A percentile compares a stretch with the other conserved stretches of the same genome.
These are phyloP conservation scores for Rhodotorula sphaerocarpa DNA, from an alignment of 768 basidiomycete genomes.

Conservation along the genomic window DNA sequence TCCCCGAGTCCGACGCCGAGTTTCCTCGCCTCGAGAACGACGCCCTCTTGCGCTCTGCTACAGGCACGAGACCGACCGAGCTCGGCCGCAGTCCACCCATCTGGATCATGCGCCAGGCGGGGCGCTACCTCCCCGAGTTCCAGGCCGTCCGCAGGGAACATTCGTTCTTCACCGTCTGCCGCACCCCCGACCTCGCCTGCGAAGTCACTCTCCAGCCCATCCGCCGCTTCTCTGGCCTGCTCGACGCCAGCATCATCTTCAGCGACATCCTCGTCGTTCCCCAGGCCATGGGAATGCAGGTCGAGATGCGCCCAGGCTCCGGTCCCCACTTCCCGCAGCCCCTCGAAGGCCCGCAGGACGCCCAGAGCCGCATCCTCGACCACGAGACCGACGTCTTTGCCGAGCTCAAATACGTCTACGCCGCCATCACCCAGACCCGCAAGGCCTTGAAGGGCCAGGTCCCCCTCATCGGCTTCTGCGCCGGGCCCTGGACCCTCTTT, in stretches of 20 bases:
- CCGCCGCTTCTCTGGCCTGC: conserved; percentile 68
- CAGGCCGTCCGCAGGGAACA: conserved; percentile 72
- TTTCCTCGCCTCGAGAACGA: conserved; percentile 47
- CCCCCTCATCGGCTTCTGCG: conserved; percentile 92
- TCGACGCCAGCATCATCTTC: conserved; percentile 97
- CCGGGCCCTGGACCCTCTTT: conserved; percentile 97
- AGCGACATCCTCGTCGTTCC: conserved; percentile 96
- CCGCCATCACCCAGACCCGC: conserved; percentile 79
- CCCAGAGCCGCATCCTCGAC: conserved; percentile 67
- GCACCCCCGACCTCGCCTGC: conserved; percentile 77
- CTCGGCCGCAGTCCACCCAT: conserved; percentile 31
- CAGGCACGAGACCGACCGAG: conserved; percentile 1
- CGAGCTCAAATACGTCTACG: conserved; percentile 82
- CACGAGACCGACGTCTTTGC: conserved; percentile 60
- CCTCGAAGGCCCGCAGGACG: conserved; percentile 66
- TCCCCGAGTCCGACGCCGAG: conserved; percentile 12
- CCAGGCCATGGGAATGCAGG: conserved; percentile 91
- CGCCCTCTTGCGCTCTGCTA: conserved; percentile 9
- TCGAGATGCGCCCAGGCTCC: conserved; percentile 74
- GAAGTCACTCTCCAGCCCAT: conserved; percentile 92
- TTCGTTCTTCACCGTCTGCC: conserved; percentile 92
- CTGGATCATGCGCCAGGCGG: conserved; percentile 40
- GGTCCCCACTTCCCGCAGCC: conserved; percentile 78
- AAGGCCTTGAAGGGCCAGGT: conserved; percentile 74
- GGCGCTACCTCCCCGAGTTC: conserved; percentile 56